Evolutionary conservation across 1,284 basidiomycete species (phyloP), one percentile per base, ranked within the genome.

Genomic region (Rhodofomes roseus): DNA sequence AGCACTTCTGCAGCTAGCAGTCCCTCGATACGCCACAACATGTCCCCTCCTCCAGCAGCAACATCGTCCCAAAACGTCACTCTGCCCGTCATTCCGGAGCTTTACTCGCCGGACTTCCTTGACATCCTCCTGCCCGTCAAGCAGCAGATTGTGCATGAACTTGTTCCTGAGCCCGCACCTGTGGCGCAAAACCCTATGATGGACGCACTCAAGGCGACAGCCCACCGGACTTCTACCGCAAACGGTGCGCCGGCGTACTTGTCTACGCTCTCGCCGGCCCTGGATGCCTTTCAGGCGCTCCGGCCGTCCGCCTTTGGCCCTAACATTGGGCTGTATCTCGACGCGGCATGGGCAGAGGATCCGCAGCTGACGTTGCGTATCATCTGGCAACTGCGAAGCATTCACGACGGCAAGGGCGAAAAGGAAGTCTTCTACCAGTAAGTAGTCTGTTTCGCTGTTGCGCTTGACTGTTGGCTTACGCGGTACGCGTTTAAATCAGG

Each of bases 301-400:
- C 70, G 70, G 11, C 65, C 66, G 0, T 65, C 69, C n/a, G 63
- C 71, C 0, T 34, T 60, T 3, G 65, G 66, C 6, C 25, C 29
- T 0, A 51, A 65, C 0, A 65, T 84, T n/a, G 68, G 75, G 36
- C 39, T 55, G 0, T 64, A 72, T 29, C 74, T 87, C 1, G 57
- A 65, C 0, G 70, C 75, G 5, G 76, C 84, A 1, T 89, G 86
- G 86, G 66, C 65, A 31, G 80, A 84, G 61, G 80, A 83, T 61
- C 74, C 83, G 0, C 63, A 68, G 18, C 56, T 83, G 25, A 84
- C 86, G 0, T 74, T 89, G 43, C 76, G 77, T 31, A 74, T 87
- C 55, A 86, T 88, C 59, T 88, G 84, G 84, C 81, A 82, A 60
- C 65, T 78, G 56, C 73, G 85, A 40, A 86, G 83, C 54, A 86